Evolutionary conservation across 1,284 basidiomycete species (phyloP).

Genomic region (Austroboletus olivaceoglutinosus): DNA sequence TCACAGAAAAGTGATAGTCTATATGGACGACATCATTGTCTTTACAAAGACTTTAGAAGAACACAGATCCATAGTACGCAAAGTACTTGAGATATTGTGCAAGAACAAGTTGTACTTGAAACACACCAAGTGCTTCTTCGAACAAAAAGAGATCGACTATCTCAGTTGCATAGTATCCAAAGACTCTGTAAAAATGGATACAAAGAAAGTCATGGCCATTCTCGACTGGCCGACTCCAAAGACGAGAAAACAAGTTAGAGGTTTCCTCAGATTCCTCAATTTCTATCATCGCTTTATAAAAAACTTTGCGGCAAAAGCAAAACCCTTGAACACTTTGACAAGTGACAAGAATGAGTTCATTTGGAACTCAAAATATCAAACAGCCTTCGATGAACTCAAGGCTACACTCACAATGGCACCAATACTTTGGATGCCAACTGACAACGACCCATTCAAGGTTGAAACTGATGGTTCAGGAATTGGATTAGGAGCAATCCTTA

Average conservation of each 20-base stretch:
- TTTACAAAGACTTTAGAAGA: not conserved
- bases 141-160: not conserved
- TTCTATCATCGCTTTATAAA: no score
- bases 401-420: no score
- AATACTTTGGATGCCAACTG: no score
- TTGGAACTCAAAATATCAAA: no score
- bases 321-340: no score
- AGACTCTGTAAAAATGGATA: not conserved
- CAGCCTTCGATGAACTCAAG: no score
- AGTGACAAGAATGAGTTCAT: no score
- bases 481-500: no score
- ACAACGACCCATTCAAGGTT: no score
- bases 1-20: not conserved
- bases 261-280: no score
- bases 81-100: not conserved
- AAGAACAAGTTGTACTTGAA: not conserved
- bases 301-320: no score
- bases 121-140: not conserved
- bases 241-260: constrained; percentile 18
- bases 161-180: not conserved
- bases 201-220: not conserved
- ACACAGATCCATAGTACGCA: not conserved
- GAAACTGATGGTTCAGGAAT: no score
- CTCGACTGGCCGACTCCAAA: not conserved
- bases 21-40: not conserved